Evolutionary conservation across 106 monocot species (phyloP).

Genomic region (Posidonia australis): DNA sequence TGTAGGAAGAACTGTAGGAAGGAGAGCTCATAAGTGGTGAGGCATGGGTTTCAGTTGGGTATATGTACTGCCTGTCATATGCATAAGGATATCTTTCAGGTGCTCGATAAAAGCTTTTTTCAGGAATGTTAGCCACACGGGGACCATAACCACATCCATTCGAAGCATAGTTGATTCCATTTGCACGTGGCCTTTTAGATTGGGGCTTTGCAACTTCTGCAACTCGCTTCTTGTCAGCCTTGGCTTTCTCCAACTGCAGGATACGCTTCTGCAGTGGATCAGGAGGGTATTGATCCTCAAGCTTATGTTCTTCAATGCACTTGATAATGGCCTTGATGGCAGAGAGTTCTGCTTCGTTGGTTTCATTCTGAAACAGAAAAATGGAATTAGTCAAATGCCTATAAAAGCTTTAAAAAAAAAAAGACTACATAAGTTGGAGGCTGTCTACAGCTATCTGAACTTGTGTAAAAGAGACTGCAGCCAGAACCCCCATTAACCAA

Average conservation of each 20-base stretch:
- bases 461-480: too few relatives aligned
- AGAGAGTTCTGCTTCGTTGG: slow-evolving; percentile 55
- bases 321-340: slow-evolving; percentile 77
- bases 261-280: slow-evolving; percentile 75
- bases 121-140: slow-evolving; percentile 30
- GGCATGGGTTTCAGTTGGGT: slow-evolving; percentile 41
- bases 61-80: slow-evolving; percentile 55
- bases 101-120: slow-evolving; percentile 66
- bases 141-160: slow-evolving; percentile 10
- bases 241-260: slow-evolving; percentile 73
- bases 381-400: not conserved
- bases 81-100: slow-evolving; percentile 52
- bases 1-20: slow-evolving; percentile 48
- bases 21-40: slow-evolving; percentile 22
- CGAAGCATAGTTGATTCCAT: slow-evolving; percentile 25
- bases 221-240: slow-evolving; percentile 87
- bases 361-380: slow-evolving; percentile 54
- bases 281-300: slow-evolving; percentile 51
- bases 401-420: not conserved
- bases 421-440: too few relatives aligned
- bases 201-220: slow-evolving; percentile 74
- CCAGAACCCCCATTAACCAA: too few relatives aligned
- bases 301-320: slow-evolving; percentile 90
- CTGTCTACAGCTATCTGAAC: too few relatives aligned
- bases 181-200: slow-evolving; percentile 79